A percentile compares a stretch with the other conserved stretches of the same genome.
phyloP scores from a whole-genome alignment of 2,329 filamentous ascomycete species.

The Claviceps pazoutovae region DNA sequence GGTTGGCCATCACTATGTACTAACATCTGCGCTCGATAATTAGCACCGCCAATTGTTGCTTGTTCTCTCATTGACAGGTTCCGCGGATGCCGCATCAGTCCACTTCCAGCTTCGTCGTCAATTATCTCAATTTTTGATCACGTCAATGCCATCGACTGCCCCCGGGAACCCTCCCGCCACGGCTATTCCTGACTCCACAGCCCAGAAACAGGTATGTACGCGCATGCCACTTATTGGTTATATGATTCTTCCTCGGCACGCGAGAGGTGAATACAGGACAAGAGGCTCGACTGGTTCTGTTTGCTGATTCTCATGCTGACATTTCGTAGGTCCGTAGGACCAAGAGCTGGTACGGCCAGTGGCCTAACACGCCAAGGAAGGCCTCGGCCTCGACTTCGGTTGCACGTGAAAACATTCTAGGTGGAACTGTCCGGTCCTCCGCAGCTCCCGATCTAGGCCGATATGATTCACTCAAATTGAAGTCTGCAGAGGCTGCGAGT shows the following conservation, averaged over 20 bases:
- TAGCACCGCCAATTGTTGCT: background rate
- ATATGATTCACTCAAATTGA: conserved; percentile 29
- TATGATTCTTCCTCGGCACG: background rate
- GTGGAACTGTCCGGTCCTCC: conserved; percentile 36
- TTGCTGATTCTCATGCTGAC: background rate
- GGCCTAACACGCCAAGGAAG: conserved; percentile 43
- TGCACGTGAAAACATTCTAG: conserved; percentile 46
- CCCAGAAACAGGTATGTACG: conserved; percentile 10
- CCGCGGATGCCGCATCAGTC: background rate
- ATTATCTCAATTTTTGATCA: background rate
- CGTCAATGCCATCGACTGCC: conserved; percentile 3
- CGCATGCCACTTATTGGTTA: background rate
- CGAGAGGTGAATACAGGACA: background rate
- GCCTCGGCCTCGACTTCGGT: conserved; percentile 45
- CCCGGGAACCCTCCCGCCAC: background rate
- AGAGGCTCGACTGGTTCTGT: background rate
- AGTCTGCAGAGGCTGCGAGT: conserved; percentile 18
- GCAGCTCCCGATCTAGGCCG: conserved; percentile 34
- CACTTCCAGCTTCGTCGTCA: background rate
- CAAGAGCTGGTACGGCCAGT: conserved; percentile 50
- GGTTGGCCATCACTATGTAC: too few species aligned
- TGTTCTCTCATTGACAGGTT: background rate
- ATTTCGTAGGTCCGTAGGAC: conserved; percentile 32
- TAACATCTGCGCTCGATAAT: too few species aligned
- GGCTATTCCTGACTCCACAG: background rate